phyloP scores from a whole-genome alignment of 2,329 filamentous ascomycete genomes.

The Zymoseptoria passerinii region DNA sequence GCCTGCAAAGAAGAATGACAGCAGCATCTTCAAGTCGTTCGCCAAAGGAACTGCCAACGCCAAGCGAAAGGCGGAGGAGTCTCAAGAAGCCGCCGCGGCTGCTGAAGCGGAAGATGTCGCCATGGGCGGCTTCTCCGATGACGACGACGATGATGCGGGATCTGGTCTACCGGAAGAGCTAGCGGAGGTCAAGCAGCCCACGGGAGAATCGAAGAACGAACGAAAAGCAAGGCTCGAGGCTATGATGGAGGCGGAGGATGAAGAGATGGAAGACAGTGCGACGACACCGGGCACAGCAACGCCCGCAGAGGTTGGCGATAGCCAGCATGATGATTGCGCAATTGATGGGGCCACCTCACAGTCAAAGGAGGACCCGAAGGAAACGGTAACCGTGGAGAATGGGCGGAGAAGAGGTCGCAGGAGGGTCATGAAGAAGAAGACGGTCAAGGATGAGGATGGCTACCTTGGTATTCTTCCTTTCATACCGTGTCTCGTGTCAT shows the following conservation, averaged over 20 bases:
- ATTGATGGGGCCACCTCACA: slow-evolving; percentile 41
- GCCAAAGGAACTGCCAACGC: slow-evolving; percentile 45
- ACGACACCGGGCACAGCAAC: slow-evolving; percentile 12
- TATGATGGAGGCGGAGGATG: slow-evolving; percentile 64
- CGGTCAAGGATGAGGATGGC: slow-evolving; percentile 76
- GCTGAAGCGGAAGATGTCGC: slow-evolving; percentile 21
- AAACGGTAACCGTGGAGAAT: slow-evolving; percentile 47
- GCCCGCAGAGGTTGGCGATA: slow-evolving; percentile 17
- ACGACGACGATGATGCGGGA: slow-evolving; percentile 38
- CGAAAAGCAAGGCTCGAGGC: slow-evolving; percentile 57
- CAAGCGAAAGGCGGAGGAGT: slow-evolving; percentile 44
- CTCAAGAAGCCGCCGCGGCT: slow-evolving; percentile 32
- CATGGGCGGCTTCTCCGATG: slow-evolving; percentile 36
- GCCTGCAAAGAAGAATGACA: slow-evolving; percentile 48
- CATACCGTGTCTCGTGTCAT: not conserved
- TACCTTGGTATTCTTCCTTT: slow-evolving; percentile 63
- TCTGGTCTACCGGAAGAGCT: slow-evolving; percentile 13
- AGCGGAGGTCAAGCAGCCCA: slow-evolving; percentile 7
- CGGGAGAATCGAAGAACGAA: slow-evolving; percentile 46
- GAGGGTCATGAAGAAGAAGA: slow-evolving; percentile 80
- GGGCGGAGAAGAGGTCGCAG: slow-evolving; percentile 68
- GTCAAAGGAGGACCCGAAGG: slow-evolving; percentile 30
- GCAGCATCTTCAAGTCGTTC: slow-evolving; percentile 71
- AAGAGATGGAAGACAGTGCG: slow-evolving; percentile 18
- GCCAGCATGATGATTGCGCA: slow-evolving; percentile 45